These are phyloP conservation scores for Lojkania enalia DNA, from an alignment of 2,329 filamentous ascomycete genomes.

Conservation along the genomic window DNA sequence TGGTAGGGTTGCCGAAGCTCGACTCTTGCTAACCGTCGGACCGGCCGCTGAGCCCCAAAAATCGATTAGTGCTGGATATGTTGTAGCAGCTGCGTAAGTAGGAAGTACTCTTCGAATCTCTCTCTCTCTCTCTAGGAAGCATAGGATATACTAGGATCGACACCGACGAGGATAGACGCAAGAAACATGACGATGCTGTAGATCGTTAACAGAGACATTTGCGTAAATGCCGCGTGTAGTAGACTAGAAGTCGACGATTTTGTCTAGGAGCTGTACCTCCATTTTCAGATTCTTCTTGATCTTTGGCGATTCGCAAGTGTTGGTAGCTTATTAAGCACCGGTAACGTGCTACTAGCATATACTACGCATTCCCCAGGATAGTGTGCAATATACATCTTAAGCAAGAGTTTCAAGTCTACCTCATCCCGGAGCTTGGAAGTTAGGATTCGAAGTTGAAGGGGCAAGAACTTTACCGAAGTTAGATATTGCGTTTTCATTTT, in stretches of 20 bases:
- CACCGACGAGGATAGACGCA: constrained; percentile 23
- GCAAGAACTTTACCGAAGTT: constrained; percentile 38
- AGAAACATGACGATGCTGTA: constrained; percentile 24
- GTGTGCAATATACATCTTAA: constrained; percentile 2
- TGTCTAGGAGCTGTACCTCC: no score
- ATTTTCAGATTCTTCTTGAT: constrained; percentile 34
- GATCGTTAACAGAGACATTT: constrained; percentile 31
- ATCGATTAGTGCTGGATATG: constrained; percentile 5
- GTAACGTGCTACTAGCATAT: constrained; percentile 27
- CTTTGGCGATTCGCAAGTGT: constrained; percentile 37
- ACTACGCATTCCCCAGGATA: constrained; percentile 35
- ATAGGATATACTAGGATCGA: constrained; percentile 15
- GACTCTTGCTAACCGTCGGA: constrained; percentile 28
- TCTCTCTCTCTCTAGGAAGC: constrained; percentile 10
- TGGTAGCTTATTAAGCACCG: constrained; percentile 20
- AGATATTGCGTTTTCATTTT: constrained; percentile 34
- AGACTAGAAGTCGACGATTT: constrained; percentile 25
- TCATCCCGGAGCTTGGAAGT: constrained; percentile 32
- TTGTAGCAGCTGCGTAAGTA: constrained; percentile 14
- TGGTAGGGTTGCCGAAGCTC: background rate
- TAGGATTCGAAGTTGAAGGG: constrained; percentile 30
- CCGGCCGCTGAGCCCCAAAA: constrained; percentile 22
- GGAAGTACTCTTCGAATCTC: constrained; percentile 1
- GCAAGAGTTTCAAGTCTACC: background rate
- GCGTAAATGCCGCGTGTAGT: constrained; percentile 34